These are phyloP conservation scores for Fraxinus nigra DNA, from an alignment of 305 asterid genomes.

Conservation along the genomic window DNA sequence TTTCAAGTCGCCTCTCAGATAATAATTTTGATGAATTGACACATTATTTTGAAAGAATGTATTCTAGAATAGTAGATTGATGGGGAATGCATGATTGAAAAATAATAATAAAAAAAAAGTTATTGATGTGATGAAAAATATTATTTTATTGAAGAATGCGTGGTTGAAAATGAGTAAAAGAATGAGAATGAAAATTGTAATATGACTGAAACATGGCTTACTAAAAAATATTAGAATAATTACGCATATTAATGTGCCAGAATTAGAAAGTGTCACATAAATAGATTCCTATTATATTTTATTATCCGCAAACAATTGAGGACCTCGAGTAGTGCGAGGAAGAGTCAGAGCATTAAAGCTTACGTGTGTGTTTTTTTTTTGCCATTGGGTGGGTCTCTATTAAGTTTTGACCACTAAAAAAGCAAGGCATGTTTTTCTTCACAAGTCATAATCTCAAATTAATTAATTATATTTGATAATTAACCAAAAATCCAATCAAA, in stretches of 20 bases:
- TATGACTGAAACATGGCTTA: background rate
- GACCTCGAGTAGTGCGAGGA: background rate
- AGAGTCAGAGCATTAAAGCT: conserved; percentile 7
- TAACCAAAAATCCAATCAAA: background rate
- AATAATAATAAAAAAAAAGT: too few relatives aligned
- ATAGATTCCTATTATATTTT: background rate
- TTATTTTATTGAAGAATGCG: too few relatives aligned
- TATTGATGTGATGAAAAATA: too few relatives aligned
- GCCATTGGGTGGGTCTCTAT: background rate
- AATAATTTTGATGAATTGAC: background rate
- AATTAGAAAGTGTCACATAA: background rate
- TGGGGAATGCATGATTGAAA: too few relatives aligned
- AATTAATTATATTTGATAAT: background rate
- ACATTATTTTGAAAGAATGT: too few relatives aligned
- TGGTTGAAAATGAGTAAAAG: too few relatives aligned
- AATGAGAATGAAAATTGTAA: too few relatives aligned
- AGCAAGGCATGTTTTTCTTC: background rate
- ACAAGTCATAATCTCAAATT: background rate
- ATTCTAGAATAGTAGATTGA: too few relatives aligned
- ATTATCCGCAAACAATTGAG: background rate
- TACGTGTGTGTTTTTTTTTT: background rate
- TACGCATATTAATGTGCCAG: background rate
- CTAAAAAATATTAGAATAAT: background rate
- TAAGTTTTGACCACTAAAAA: background rate
- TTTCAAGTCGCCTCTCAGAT: background rate